A percentile compares a stretch with the other conserved stretches of the same genome.
phyloP scores from a whole-genome alignment of 306 rosid genomes.

The Biancaea sappan region DNA sequence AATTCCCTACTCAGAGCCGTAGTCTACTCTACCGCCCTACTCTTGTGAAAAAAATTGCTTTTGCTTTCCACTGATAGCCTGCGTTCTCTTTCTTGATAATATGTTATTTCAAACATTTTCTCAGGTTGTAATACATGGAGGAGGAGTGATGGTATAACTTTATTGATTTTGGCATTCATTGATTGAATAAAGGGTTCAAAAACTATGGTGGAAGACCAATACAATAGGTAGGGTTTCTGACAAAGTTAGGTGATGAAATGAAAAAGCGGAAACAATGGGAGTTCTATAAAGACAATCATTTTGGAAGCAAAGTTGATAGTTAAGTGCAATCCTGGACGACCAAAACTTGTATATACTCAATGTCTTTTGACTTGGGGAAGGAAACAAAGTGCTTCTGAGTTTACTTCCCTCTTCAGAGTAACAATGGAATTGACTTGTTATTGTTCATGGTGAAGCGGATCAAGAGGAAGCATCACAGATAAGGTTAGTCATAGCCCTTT shows the following conservation, averaged over 20 bases:
- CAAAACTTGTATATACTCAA: conserved; percentile 44
- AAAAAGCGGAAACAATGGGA: conserved; percentile 21
- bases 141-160: not conserved
- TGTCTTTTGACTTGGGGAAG: conserved; percentile 38
- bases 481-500: conserved; percentile 16
- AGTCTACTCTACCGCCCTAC: not conserved
- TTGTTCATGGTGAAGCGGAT: conserved; percentile 39
- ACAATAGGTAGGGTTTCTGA: conserved; percentile 20
- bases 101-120: not conserved
- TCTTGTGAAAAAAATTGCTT: not conserved
- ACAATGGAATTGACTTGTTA: conserved; percentile 48
- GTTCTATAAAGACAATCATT: conserved; percentile 44
- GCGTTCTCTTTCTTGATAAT: not conserved
- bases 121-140: not conserved
- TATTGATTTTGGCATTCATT: not conserved
- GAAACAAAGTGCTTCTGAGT: conserved; percentile 39
- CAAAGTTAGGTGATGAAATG: conserved; percentile 20
- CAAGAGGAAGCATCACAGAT: conserved; percentile 24
- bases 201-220: not conserved
- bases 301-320: conserved; percentile 40
- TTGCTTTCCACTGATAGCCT: not conserved
- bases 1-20: not conserved
- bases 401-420: conserved; percentile 40
- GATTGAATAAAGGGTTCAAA: not conserved
- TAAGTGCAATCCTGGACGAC: conserved; percentile 33